phyloP scores from a whole-genome alignment of 2,329 filamentous ascomycete genomes.

The Fusarium staphyleae region DNA sequence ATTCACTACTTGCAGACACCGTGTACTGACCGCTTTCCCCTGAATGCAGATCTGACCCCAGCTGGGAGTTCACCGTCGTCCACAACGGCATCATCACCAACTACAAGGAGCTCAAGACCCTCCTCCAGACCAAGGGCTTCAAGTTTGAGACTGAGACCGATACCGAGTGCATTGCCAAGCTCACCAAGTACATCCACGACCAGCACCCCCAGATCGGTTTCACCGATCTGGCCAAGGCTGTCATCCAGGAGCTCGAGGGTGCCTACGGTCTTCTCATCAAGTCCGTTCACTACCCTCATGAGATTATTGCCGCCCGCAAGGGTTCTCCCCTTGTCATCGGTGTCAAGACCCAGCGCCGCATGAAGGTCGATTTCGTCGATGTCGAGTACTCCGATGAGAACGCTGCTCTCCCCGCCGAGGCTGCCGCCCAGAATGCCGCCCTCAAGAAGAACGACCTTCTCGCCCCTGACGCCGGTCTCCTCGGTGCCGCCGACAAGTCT shows the following conservation, averaged over 20 bases:
- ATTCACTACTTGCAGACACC: slow-evolving; percentile 1
- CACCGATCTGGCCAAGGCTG: slow-evolving; percentile 93
- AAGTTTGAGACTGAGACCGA: slow-evolving; percentile 99
- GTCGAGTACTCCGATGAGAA: slow-evolving; percentile 95
- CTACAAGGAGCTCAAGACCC: slow-evolving; percentile 98
- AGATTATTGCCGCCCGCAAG: slow-evolving; percentile 97
- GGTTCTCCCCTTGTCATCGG: slow-evolving; percentile 97
- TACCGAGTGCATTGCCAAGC: slow-evolving; percentile 98
- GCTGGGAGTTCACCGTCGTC: slow-evolving; percentile 95
- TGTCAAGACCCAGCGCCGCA: slow-evolving; percentile 95
- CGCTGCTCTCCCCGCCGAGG: slow-evolving; percentile 84
- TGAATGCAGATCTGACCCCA: slow-evolving; percentile 78
- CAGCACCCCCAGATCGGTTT: slow-evolving; percentile 94
- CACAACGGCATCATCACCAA: slow-evolving; percentile 99
- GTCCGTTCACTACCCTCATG: slow-evolving; percentile 97
- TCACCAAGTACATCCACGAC: slow-evolving; percentile 97
- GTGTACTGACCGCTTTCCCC: slow-evolving; percentile 34
- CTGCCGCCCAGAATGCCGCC: slow-evolving; percentile 93
- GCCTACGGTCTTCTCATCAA: slow-evolving; percentile 97
- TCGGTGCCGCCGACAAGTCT: slow-evolving; percentile 95
- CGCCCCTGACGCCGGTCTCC: slow-evolving; percentile 66
- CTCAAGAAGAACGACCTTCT: slow-evolving; percentile 87
- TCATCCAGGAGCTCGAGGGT: slow-evolving; percentile 98
- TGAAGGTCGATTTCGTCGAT: slow-evolving; percentile 99
- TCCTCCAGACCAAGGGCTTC: slow-evolving; percentile 94